These are phyloP conservation scores for Phyllosticta citriasiana DNA, from an alignment of 2,329 filamentous ascomycete species.

Conservation along the genomic window DNA sequence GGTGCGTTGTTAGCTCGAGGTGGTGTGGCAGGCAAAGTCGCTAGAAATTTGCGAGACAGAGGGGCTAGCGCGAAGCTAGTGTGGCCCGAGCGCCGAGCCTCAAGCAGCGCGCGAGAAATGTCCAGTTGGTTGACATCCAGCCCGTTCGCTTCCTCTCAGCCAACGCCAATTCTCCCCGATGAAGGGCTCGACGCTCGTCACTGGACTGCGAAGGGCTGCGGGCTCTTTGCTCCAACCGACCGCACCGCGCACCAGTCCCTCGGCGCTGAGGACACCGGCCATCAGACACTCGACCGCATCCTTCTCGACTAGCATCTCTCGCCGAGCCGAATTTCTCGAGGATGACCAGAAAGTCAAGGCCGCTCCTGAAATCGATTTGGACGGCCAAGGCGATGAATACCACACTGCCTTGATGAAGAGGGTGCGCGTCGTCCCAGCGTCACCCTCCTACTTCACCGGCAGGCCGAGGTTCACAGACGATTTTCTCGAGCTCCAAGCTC, in stretches of 20 bases:
- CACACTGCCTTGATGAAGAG: slow-evolving; percentile 17
- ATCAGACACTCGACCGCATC: slow-evolving; percentile 11
- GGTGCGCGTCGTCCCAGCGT: slow-evolving; percentile 68
- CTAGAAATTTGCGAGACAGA: slow-evolving; percentile 8
- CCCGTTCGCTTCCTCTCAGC: neutral
- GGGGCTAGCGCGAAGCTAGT: neutral
- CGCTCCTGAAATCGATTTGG: slow-evolving; percentile 36
- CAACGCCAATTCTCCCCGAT: neutral
- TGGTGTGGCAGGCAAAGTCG: neutral
- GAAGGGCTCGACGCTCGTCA: slow-evolving; percentile 16
- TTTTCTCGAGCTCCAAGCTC: slow-evolving; percentile 60
- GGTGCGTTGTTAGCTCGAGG: slow-evolving; percentile 1
- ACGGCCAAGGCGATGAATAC: neutral
- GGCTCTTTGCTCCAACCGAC: slow-evolving; percentile 16
- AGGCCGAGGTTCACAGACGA: slow-evolving; percentile 80
- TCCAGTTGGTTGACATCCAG: neutral
- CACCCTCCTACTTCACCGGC: slow-evolving; percentile 90
- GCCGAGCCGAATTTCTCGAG: slow-evolving; percentile 18
- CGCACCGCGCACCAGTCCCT: slow-evolving; percentile 5
- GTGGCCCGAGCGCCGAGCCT: neutral
- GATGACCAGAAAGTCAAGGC: slow-evolving; percentile 25
- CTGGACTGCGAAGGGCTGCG: slow-evolving; percentile 19
- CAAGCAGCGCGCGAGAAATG: neutral
- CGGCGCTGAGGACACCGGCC: neutral
- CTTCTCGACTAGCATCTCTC: slow-evolving; percentile 23